phyloP scores from a whole-genome alignment of 2,329 filamentous ascomycete genomes.

The Colletotrichum lindemuthianum region DNA sequence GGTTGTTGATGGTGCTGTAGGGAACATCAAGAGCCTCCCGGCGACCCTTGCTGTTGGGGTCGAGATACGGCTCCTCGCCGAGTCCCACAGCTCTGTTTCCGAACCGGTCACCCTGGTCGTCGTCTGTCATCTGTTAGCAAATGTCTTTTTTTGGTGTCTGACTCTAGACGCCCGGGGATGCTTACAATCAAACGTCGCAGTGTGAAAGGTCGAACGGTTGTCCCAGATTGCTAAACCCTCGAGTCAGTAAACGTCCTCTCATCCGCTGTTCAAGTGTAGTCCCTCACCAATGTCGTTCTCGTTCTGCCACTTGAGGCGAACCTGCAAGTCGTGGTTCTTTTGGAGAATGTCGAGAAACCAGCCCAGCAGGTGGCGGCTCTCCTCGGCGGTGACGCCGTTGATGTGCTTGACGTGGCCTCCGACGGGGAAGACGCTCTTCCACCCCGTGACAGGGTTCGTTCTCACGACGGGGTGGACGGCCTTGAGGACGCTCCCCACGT shows the following conservation, averaged over 20 bases:
- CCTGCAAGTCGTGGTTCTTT: conserved; percentile 61
- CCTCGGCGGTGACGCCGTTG: conserved; percentile 54
- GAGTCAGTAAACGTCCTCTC: not conserved
- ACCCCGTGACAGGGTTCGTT: conserved; percentile 71
- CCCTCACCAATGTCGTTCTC: conserved; percentile 49
- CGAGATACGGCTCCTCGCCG: conserved; percentile 64
- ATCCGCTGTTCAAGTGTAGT: fast-evolving
- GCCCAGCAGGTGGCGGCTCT: conserved; percentile 53
- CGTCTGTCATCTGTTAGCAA: conserved; percentile 40
- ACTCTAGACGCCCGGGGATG: too few relatives aligned
- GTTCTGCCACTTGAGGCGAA: conserved; percentile 57
- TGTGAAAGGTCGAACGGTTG: conserved; percentile 67
- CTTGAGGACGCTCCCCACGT: conserved; percentile 58
- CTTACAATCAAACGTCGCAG: conserved; percentile 64
- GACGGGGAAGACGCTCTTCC: conserved; percentile 60
- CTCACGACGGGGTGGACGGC: conserved; percentile 66
- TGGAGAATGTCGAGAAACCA: conserved; percentile 53
- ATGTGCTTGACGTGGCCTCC: conserved; percentile 54
- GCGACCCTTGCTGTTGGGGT: conserved; percentile 57
- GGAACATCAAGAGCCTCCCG: conserved; percentile 15
- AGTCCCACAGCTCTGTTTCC: conserved; percentile 65
- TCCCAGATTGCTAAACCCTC: conserved; percentile 64
- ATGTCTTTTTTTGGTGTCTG: too few relatives aligned
- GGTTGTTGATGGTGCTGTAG: conserved; percentile 1
- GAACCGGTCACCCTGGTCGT: conserved; percentile 58